Base-by-base conservation (phyloP, 2,329 filamentous ascomycete genomes). In the Phyllosticta citriasiana region DNA sequence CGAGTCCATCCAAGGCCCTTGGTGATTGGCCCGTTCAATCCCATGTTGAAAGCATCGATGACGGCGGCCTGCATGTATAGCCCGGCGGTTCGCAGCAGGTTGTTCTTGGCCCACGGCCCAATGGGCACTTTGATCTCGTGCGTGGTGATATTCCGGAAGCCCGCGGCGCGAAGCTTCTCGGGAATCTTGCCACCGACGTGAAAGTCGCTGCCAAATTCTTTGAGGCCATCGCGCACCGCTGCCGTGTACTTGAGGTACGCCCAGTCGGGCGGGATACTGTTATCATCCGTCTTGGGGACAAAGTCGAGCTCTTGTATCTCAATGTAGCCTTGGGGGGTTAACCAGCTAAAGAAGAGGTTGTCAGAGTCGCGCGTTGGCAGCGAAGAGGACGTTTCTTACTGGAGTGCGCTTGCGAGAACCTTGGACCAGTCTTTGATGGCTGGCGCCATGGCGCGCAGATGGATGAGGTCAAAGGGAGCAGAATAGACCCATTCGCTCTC, bases 361-460 rank as follows among this genome's bases (percentile, higher is more conserved):
- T 27, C 52, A 53, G 52, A n/a, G 26, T 53, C 19, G 22, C 26
- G 26, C 52, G 14, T 12, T n/a, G 3, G 16, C n/a, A n/a, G n/a
- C 40, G 14, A n/a, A n/a, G 14, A 47, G 16, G 14, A 16, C 40
- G 4, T n/a, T 47, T 47, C 72, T 22, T 50, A 33, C 27, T 56
- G 40, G 57, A 66, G 68, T 33, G 69, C 63, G 71, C 76, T 63
- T 77, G 70, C 62, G 81, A 80, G 6, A 83, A 76, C 55, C 77
- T 75, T 24, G 74, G 69, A 24, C 83, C 68, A 57, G 86, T 71
- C 25, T 71, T 72, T 8, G 74, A 73, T 69, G 82, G 84, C 66
- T 86, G 76, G 24, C 76, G 72, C 51, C 88, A 82, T 74, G 75
- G 79, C 66, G 67, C 79, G 67, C 73, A 78, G 65, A 64, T 80